Evolutionary conservation across 2,329 filamentous ascomycete species (phyloP).

Genomic region (Colletotrichum cereale): DNA sequence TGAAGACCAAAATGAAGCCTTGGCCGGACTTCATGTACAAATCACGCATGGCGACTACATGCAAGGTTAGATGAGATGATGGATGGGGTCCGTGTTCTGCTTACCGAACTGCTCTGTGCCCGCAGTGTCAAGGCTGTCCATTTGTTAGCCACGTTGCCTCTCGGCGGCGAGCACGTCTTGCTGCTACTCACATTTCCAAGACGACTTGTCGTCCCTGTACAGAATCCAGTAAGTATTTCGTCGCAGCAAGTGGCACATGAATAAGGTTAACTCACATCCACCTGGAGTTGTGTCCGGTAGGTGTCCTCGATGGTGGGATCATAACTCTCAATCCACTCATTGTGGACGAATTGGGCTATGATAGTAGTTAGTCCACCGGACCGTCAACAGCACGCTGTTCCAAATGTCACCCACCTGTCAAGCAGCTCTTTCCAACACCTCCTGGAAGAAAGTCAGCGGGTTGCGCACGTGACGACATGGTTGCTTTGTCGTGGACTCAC

Average conservation of each 20-base stretch:
- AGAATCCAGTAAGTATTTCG: constrained; percentile 48
- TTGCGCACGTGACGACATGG: constrained; percentile 38
- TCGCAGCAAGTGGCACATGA: not conserved
- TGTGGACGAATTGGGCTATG: constrained; percentile 90
- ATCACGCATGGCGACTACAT: constrained; percentile 75
- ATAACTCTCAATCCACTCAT: constrained; percentile 93
- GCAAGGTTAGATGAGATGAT: constrained; percentile 5
- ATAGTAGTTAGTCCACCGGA: constrained; percentile 4
- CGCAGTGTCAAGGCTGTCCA: constrained; percentile 81
- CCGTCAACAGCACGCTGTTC: not conserved
- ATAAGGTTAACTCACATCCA: constrained; percentile 77
- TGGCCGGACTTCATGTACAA: constrained; percentile 95
- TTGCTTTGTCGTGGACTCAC: constrained; percentile 58
- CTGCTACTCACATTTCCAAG: constrained; percentile 80
- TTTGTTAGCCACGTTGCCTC: constrained; percentile 44
- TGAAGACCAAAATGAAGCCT: constrained; percentile 92
- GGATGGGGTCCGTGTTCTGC: constrained; percentile 50
- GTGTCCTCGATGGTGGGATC: constrained; percentile 85
- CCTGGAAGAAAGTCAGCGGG: constrained; percentile 51
- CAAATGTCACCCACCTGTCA: constrained; percentile 74
- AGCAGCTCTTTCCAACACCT: constrained; percentile 92
- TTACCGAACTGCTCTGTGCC: constrained; percentile 94
- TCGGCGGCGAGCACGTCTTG: not conserved
- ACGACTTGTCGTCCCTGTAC: constrained; percentile 85
- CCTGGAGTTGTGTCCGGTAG: constrained; percentile 80